Conservation (phyloP, 352 stramenopile species). For the Phytophthora parvispora region DNA sequence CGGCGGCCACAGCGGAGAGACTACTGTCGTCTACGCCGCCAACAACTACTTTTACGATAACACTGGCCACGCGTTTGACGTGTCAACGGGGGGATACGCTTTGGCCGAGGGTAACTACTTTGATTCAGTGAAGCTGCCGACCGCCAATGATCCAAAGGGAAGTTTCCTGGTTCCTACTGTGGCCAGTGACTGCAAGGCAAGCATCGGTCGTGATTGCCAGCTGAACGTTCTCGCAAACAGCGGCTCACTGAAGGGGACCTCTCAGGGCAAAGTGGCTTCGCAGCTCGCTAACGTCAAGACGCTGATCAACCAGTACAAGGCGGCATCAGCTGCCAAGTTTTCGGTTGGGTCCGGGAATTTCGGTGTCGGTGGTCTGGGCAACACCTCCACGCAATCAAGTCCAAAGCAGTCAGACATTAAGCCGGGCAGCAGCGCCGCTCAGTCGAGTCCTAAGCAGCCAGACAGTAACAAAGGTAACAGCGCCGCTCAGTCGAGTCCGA, state of each 20-base stretch:
- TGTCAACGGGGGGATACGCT: no score
- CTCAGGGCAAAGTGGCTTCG: neutral
- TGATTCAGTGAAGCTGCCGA: no score
- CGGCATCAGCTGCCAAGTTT: neutral
- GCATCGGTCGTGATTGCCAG: conserved; percentile 18
- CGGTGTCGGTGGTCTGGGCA: neutral
- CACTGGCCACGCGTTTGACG: no score
- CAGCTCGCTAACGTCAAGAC: neutral
- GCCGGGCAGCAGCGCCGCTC: neutral
- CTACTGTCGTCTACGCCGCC: no score
- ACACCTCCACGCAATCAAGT: neutral
- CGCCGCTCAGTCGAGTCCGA: no score
- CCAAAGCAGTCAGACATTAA: neutral
- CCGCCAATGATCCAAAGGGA: conserved; percentile 10
- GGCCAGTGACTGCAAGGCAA: conserved; percentile 12
- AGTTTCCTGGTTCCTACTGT: conserved; percentile 18
- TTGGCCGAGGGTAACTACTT: no score
- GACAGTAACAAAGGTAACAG: no score
- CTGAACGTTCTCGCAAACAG: conserved; percentile 22
- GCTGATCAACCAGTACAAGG: neutral
- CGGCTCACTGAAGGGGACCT: neutral
- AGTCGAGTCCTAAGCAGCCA: neutral
- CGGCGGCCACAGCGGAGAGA: no score
- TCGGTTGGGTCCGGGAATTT: neutral
- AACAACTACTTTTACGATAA: no score